Evolutionary conservation across 2,329 filamentous ascomycete species (phyloP).

Genomic region (Didymella pinodella): DNA sequence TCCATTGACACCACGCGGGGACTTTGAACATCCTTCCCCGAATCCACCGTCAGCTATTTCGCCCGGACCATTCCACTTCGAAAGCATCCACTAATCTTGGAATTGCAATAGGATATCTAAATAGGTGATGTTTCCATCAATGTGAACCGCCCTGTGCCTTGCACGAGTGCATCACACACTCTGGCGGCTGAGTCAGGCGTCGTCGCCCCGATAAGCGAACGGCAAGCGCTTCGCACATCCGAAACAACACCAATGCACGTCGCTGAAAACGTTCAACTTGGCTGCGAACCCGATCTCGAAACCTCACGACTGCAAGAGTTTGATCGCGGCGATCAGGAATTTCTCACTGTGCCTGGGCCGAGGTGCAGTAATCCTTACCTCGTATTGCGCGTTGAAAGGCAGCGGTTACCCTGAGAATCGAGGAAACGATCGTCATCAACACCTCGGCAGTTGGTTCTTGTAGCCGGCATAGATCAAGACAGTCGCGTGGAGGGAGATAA

Average conservation of each 20-base stretch:
- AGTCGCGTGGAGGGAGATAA: not conserved
- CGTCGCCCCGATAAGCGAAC: conserved; percentile 18
- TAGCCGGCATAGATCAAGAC: not conserved
- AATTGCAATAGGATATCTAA: not conserved
- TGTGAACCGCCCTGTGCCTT: not conserved
- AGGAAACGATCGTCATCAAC: not conserved
- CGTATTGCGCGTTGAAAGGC: not conserved
- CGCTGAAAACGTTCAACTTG: conserved; percentile 11
- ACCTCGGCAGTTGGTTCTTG: not conserved
- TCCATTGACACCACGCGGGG: not conserved
- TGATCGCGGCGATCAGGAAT: not conserved
- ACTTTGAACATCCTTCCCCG: not conserved
- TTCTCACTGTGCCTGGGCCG: not conserved
- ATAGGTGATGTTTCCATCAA: not conserved
- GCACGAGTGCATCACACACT: not conserved
- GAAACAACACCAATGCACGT: conserved; percentile 22
- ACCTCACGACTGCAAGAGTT: not conserved
- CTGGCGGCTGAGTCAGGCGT: conserved; percentile 1
- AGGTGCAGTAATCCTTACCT: not conserved
- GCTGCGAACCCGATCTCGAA: conserved; percentile 5
- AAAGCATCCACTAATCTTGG: not conserved
- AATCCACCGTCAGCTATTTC: not conserved
- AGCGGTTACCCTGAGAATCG: not conserved
- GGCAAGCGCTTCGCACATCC: conserved; percentile 15
- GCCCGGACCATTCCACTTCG: not conserved